Evolutionary conservation across 1,284 basidiomycete genomes (phyloP).

Genomic region (Cryptococcus jaspeensis): DNA sequence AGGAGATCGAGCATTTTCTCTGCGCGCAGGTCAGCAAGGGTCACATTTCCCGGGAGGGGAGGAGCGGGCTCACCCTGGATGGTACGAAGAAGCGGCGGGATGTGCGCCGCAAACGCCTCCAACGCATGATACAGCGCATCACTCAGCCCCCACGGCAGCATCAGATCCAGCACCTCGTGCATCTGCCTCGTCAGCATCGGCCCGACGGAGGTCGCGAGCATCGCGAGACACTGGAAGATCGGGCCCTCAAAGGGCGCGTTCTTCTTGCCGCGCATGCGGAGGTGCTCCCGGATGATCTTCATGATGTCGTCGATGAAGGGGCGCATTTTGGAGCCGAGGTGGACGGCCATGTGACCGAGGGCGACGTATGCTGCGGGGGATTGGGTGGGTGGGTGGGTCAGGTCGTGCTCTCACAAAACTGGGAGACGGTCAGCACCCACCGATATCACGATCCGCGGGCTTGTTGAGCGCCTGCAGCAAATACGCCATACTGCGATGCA

Average conservation of each 20-base stretch:
- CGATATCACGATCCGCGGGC: slow-evolving; percentile 83
- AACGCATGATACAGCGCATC: slow-evolving; percentile 85
- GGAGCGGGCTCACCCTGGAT: slow-evolving; percentile 70
- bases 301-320: slow-evolving; percentile 92
- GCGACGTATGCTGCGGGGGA: slow-evolving; percentile 89
- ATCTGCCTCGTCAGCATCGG: slow-evolving; percentile 92
- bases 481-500: slow-evolving; percentile 89
- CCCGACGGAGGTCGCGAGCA: slow-evolving; percentile 92
- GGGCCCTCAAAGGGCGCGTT: slow-evolving; percentile 91
- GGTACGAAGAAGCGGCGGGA: slow-evolving; percentile 84
- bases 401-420: slow-evolving; percentile 9
- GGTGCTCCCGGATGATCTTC: slow-evolving; percentile 80
- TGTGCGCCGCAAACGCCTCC: slow-evolving; percentile 79
- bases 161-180: slow-evolving; percentile 94
- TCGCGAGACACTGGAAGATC: slow-evolving; percentile 96
- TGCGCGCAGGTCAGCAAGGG: slow-evolving; percentile 38
- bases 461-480: slow-evolving; percentile 84
- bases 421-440: slow-evolving; percentile 52
- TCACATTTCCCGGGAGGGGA: background rate
- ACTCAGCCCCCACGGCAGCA: slow-evolving; percentile 93
- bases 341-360: slow-evolving; percentile 90
- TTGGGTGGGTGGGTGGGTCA: slow-evolving; percentile 2
- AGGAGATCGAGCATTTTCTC: slow-evolving; percentile 83
- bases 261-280: slow-evolving; percentile 85
- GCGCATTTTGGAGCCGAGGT: slow-evolving; percentile 92